Conservation (phyloP, 176 grass and related monocot species). For the Eleusine indica region DNA sequence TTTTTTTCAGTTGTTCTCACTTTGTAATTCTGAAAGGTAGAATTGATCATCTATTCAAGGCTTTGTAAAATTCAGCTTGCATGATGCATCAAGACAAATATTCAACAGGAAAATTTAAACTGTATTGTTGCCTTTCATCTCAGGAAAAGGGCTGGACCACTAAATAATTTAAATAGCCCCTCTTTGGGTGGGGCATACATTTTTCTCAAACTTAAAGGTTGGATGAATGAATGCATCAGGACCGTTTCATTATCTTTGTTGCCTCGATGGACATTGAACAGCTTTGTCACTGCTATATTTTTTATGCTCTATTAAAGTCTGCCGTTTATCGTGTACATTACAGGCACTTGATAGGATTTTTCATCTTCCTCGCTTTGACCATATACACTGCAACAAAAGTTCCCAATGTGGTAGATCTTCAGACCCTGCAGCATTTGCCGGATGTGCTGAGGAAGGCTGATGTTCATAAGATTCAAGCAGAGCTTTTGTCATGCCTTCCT, state of each 20-base stretch:
- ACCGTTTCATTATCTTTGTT: not conserved
- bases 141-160: constrained; percentile 8
- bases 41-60: no score
- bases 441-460: constrained; percentile 76
- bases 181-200: not conserved
- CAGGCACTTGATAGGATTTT: constrained; percentile 96
- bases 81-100: not conserved
- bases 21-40: no score
- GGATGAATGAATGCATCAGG: not conserved
- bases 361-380: constrained; percentile 87
- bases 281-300: not conserved
- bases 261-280: not conserved
- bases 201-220: constrained; percentile 13
- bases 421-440: constrained; percentile 68
- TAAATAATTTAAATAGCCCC: constrained; percentile 33
- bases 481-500: constrained; percentile 73
- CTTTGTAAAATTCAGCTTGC: not conserved
- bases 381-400: constrained; percentile 88
- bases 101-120: not conserved
- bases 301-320: constrained; percentile 27
- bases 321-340: constrained; percentile 19
- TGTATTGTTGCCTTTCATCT: constrained; percentile 11
- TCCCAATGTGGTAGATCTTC: constrained; percentile 67
- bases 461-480: constrained; percentile 71
- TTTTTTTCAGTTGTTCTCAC: no score